Evolutionary conservation across 495 filamentous ascomycete genomes (phyloP).

Genomic region (Xylaria bambusicola): DNA sequence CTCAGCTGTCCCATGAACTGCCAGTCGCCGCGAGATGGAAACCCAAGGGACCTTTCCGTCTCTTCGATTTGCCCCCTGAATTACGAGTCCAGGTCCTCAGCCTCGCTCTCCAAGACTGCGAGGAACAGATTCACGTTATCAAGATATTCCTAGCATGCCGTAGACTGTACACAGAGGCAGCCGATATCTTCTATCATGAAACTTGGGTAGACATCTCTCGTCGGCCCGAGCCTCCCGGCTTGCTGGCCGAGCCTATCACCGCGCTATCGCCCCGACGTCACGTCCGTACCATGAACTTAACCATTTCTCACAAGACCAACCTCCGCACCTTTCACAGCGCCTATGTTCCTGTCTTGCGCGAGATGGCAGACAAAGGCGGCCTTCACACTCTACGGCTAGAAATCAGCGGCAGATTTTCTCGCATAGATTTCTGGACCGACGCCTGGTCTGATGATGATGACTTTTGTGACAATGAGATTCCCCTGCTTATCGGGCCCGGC

Average conservation of each 20-base stretch:
- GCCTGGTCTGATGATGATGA: constrained; percentile 13
- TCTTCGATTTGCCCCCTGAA: constrained; percentile 34
- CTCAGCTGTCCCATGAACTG: constrained; percentile 8
- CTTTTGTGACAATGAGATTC: not conserved
- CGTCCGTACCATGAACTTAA: constrained; percentile 24
- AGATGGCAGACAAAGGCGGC: constrained; percentile 25
- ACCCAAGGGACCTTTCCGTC: constrained; percentile 27
- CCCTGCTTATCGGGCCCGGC: not conserved
- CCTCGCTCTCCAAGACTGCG: constrained; percentile 17
- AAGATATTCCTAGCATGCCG: constrained; percentile 26
- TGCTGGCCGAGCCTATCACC: constrained; percentile 21
- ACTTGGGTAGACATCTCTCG: constrained; percentile 22
- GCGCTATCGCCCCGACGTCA: constrained; percentile 22
- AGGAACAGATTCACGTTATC: constrained; percentile 18
- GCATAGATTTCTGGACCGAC: constrained; percentile 25
- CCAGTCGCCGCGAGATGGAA: constrained; percentile 7
- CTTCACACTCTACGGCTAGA: constrained; percentile 24
- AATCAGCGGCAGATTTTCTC: constrained; percentile 22
- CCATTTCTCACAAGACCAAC: constrained; percentile 22
- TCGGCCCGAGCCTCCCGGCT: constrained; percentile 14
- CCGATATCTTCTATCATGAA: constrained; percentile 30
- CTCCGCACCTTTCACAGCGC: constrained; percentile 19
- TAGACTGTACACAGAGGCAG: constrained; percentile 27
- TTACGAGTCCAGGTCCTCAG: constrained; percentile 26
- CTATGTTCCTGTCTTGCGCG: constrained; percentile 19